These are phyloP conservation scores for Debaryomyces fabryi DNA, from an alignment of 1,139 yeast species.

Conservation along the genomic window DNA sequence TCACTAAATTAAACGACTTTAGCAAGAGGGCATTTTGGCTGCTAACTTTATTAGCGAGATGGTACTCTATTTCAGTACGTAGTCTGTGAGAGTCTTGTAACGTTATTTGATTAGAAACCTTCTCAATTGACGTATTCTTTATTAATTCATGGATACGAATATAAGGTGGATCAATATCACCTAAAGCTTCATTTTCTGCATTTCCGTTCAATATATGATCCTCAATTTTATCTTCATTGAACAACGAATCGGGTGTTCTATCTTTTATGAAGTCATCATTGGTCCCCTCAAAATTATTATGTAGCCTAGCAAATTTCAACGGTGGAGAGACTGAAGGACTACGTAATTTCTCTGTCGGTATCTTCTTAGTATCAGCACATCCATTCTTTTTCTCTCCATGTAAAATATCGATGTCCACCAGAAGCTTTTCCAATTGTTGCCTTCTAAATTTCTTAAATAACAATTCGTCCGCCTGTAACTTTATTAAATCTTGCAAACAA, in stretches of 20 bases:
- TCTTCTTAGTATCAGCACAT: not conserved
- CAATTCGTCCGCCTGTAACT: constrained; percentile 30
- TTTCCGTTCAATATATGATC: constrained; percentile 8
- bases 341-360: constrained; percentile 7
- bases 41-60: constrained; percentile 17
- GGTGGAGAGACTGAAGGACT: constrained; percentile 26
- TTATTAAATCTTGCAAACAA: constrained; percentile 38
- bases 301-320: constrained; percentile 21
- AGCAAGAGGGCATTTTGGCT: constrained; percentile 33
- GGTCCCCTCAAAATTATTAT: constrained; percentile 11
- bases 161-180: constrained; percentile 13
- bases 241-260: constrained; percentile 16
- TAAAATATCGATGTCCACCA: constrained; percentile 20
- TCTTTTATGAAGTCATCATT: constrained; percentile 12
- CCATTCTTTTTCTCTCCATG: constrained; percentile 1
- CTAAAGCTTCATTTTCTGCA: not conserved
- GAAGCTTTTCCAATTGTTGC: constrained; percentile 28
- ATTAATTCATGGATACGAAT: constrained; percentile 32
- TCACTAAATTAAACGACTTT: constrained; percentile 37
- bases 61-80: constrained; percentile 24
- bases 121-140: not conserved
- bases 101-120: constrained; percentile 2
- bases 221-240: constrained; percentile 13
- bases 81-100: constrained; percentile 15
- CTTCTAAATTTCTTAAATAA: constrained; percentile 29